Evolutionary conservation across 2,329 filamentous ascomycete species (phyloP).

Genomic region (Rhynchosporium secalis): DNA sequence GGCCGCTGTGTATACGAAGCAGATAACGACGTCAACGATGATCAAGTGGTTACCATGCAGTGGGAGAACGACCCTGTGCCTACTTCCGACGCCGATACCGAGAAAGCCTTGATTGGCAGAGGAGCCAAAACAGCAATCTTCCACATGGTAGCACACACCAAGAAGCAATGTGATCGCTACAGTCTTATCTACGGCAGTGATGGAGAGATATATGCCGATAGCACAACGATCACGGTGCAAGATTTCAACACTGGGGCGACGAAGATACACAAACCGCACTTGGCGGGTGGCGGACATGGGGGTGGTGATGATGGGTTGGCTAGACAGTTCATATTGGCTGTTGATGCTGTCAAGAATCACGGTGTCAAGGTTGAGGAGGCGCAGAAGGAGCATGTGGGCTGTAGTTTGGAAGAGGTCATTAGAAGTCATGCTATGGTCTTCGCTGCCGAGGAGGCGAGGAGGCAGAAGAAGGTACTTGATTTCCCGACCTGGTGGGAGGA

Average conservation of each 20-base stretch:
- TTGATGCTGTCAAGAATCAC: conserved; percentile 74
- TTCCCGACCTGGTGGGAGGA: conserved; percentile 76
- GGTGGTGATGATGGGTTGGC: conserved; percentile 80
- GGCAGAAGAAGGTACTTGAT: conserved; percentile 66
- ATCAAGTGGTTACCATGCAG: conserved; percentile 83
- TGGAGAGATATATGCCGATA: conserved; percentile 87
- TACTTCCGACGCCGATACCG: conserved; percentile 18
- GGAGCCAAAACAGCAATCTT: conserved; percentile 83
- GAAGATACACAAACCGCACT: conserved; percentile 58
- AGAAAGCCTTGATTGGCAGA: conserved; percentile 42
- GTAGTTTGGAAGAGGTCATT: conserved; percentile 83
- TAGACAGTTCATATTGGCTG: conserved; percentile 78
- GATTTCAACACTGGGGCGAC: conserved; percentile 61
- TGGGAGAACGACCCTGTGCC: conserved; percentile 73
- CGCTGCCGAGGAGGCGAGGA: conserved; percentile 85
- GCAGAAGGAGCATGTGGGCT: conserved; percentile 75
- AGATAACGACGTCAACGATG: conserved; percentile 92
- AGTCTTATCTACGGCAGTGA: conserved; percentile 82
- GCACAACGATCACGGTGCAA: conserved; percentile 71
- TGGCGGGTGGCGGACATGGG: conserved; percentile 65
- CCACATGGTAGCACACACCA: conserved; percentile 92
- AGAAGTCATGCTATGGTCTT: conserved; percentile 91
- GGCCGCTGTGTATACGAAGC: conserved; percentile 93
- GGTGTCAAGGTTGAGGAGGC: conserved; percentile 66
- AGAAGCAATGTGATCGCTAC: conserved; percentile 81